Base-by-base conservation (phyloP, 352 stramenopile species). In the Pythium phragmitis region DNA sequence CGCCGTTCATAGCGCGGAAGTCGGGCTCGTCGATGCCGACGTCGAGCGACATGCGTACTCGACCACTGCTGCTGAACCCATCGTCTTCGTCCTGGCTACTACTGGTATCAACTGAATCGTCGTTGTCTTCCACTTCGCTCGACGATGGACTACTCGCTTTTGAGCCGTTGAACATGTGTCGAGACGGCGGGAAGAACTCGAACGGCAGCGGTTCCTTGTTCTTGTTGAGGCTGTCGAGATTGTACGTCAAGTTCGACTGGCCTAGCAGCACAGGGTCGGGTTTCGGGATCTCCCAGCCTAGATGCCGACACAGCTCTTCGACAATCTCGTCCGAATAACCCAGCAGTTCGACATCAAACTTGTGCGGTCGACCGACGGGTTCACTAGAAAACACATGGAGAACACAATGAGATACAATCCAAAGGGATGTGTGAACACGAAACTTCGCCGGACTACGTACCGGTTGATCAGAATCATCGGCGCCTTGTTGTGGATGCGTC, bases 311-410 rank as follows among this genome's bases (percentile, higher is more conserved):
- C 36, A 94, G 67, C 62, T 94, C 85, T 68, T 90, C 74, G 11
- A 94, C 81, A 48, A 94, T 94, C 16, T 94, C 85, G 46, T 94
- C 85, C 45, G 85, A 94, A 63, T 92, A 94, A 17, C 85, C 85
- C 60, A 94, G 64, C 53, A 94, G 41, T 57, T 94, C 85, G 37
- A 94, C 85, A 54, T 94, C 85, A 75, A 94, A 94, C 54, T 88
- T 82, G 68, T 94, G 85, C 8, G 85, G 85, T 28, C 85, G 82
- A 23, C 85, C 85, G 8, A 94, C 85, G 8, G 85, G 85, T 71
- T 94, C 85, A 55, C 85, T 85, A 23, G 11, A 39, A 39, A 14
- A 39, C 34, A 13, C 34, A 11, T 34, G 42, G 16, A 55, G 26
- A 41, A 23, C 9, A 16, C 9, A 7, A 62, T 37, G 16, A 41